A percentile compares a stretch with the other conserved stretches of the same genome.
These are phyloP conservation scores for Fusarium anthophilum DNA, from an alignment of 2,329 filamentous ascomycete species.

Conservation along the genomic window DNA sequence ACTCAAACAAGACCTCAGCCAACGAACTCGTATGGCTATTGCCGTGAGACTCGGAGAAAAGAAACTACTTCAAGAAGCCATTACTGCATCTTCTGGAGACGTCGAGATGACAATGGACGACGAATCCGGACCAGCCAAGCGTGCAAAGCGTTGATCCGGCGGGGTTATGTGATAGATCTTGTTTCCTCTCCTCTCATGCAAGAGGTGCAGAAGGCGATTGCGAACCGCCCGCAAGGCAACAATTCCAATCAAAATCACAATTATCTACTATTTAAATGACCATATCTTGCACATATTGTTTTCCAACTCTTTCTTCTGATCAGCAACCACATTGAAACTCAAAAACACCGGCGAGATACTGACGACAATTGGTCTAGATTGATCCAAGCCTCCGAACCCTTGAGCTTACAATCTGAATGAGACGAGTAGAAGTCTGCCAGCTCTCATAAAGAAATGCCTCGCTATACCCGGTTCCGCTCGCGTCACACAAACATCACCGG, in stretches of 20 bases:
- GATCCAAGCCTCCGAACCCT: too few species aligned
- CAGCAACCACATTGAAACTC: background rate
- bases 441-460: background rate
- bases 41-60: slow-evolving; percentile 79
- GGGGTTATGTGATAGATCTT: slow-evolving; percentile 11
- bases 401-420: background rate
- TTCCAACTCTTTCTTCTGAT: background rate
- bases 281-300: background rate
- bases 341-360: background rate
- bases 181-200: slow-evolving; percentile 31
- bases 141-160: slow-evolving; percentile 37
- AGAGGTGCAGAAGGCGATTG: slow-evolving; percentile 31
- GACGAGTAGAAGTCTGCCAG: background rate
- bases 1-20: slow-evolving; percentile 44
- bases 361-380: background rate
- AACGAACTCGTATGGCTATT: slow-evolving; percentile 67
- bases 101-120: slow-evolving; percentile 43
- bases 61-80: slow-evolving; percentile 66
- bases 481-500: background rate
- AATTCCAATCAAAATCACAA: slow-evolving; percentile 20
- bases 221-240: slow-evolving; percentile 34
- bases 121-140: slow-evolving; percentile 44
- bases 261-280: slow-evolving; percentile 25
- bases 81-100: slow-evolving; percentile 45
- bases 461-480: background rate